A percentile compares a stretch with the other conserved stretches of the same genome.
Evolutionary conservation across 257 asterid genomes (phyloP).

Genomic region (Primulina huaijiensis): DNA sequence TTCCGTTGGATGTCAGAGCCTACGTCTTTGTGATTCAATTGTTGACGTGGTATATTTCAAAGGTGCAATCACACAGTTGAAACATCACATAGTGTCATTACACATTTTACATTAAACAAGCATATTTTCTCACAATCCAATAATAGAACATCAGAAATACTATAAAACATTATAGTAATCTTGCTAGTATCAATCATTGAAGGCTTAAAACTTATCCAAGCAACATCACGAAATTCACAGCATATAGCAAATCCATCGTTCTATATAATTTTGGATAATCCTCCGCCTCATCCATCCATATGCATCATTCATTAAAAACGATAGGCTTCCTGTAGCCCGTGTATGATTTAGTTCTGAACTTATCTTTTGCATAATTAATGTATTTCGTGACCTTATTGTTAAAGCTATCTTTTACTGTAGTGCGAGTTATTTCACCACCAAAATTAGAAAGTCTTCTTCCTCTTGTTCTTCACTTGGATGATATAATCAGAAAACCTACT

Average conservation of each 20-base stretch:
- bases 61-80: not conserved
- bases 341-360: too few species aligned
- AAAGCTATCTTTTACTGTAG: too few species aligned
- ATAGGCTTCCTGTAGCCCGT: too few species aligned
- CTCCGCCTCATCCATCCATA: not conserved
- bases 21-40: not conserved
- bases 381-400: too few species aligned
- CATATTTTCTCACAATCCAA: not conserved
- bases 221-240: not conserved
- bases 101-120: not conserved
- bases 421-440: too few species aligned
- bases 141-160: not conserved
- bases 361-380: too few species aligned
- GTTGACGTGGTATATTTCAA: too few species aligned
- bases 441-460: constrained; percentile 27
- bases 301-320: not conserved
- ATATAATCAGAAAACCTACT: constrained; percentile 35
- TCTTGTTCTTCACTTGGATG: constrained; percentile 31
- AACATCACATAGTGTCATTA: not conserved
- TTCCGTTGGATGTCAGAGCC: constrained; percentile 10
- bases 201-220: not conserved
- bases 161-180: too few species aligned
- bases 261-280: too few species aligned
- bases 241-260: not conserved
- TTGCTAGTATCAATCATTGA: not conserved